Percentiles rank a stretch among this genome's conserved stretches.
Conservation (phyloP, 108 stramenopile species). For the Nitzschia sp. region DNA sequence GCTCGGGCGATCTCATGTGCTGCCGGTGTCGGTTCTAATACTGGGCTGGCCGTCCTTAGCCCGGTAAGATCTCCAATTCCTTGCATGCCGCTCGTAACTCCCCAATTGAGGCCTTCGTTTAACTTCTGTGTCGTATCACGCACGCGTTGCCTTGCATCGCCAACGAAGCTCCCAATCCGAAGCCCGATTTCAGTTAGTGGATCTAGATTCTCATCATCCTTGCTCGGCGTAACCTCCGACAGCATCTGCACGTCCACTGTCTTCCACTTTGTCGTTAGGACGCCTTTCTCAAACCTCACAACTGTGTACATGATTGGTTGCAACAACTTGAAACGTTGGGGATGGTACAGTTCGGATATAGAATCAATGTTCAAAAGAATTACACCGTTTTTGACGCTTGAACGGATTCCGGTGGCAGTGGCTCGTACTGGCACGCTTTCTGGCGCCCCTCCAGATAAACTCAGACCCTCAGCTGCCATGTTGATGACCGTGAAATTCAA, state of each 20-base stretch:
- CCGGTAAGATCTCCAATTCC: not conserved
- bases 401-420: not conserved
- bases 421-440: not conserved
- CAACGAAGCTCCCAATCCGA: not conserved
- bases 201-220: not conserved
- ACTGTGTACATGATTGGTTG: slow-evolving; percentile 1
- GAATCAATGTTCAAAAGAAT: slow-evolving; percentile 8
- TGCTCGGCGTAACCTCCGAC: not conserved
- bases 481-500: not conserved
- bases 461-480: not conserved
- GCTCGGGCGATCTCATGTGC: not conserved
- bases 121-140: not conserved
- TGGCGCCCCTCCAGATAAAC: not conserved
- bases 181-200: not conserved
- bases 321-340: not conserved
- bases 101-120: not conserved
- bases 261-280: slow-evolving; percentile 3
- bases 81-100: not conserved
- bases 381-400: not conserved
- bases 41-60: not conserved
- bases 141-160: not conserved
- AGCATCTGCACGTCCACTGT: slow-evolving; percentile 4
- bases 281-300: not conserved
- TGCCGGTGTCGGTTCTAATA: not conserved
- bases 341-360: slow-evolving; percentile 4